Evolutionary conservation across 768 basidiomycete species (phyloP).

Genomic region (Fibroporia radiculosa): DNA sequence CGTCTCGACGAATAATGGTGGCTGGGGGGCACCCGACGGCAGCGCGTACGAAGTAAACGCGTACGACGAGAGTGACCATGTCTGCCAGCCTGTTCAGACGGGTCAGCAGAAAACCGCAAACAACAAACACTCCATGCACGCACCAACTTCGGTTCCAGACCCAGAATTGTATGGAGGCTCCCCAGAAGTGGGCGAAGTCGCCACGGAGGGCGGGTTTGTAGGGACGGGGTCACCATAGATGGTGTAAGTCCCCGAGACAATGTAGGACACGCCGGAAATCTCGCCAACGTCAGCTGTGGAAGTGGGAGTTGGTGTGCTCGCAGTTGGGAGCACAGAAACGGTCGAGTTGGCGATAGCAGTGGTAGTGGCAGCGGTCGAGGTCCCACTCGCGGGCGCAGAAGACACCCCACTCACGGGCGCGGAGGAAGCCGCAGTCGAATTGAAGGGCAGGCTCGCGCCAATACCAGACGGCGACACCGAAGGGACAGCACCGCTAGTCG

Average conservation of each 20-base stretch:
- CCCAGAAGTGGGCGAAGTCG: constrained; percentile 1
- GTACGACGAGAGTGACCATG: constrained; percentile 32
- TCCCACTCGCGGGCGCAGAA: neutral
- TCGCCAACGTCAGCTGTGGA: constrained; percentile 1
- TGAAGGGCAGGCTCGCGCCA: neutral
- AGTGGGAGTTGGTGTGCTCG: no score
- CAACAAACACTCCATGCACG: constrained; percentile 5
- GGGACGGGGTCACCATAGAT: constrained; percentile 2
- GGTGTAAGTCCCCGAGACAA: constrained; percentile 1
- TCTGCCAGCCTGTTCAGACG: constrained; percentile 16
- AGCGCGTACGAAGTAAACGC: constrained; percentile 55
- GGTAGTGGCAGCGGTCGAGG: neutral
- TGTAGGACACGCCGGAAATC: constrained; percentile 4
- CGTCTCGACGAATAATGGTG: constrained; percentile 44
- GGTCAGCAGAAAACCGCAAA: neutral
- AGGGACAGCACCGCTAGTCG: constrained; percentile 1
- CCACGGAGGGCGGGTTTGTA: neutral
- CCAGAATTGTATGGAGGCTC: constrained; percentile 16
- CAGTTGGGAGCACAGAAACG: neutral
- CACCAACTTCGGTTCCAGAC: constrained; percentile 19
- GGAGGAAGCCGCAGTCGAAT: constrained; percentile 4
- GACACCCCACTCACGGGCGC: constrained; percentile 9
- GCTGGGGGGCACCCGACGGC: constrained; percentile 46
- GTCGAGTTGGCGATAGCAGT: neutral
- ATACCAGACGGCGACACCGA: neutral